Percentiles rank a stretch among this genome's conserved stretches.
Conservation (phyloP, 768 basidiomycete species). For the Pholiota molesta region DNA sequence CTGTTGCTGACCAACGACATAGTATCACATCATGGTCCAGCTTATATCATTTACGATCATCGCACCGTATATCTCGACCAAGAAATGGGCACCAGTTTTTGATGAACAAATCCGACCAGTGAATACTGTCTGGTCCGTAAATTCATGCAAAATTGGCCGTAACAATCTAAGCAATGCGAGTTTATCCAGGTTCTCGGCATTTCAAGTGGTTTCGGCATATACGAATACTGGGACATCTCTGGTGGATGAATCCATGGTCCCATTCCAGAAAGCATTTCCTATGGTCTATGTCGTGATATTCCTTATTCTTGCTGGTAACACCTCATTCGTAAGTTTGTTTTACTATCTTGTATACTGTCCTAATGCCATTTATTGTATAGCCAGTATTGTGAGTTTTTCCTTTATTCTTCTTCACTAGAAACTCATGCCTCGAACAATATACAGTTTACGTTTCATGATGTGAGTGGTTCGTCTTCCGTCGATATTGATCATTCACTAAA, state of each 20-base stretch:
- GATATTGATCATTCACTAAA: neutral
- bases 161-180: constrained; percentile 44
- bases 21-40: constrained; percentile 84
- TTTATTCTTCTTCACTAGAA: neutral
- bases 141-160: neutral
- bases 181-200: constrained; percentile 81
- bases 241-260: constrained; percentile 89
- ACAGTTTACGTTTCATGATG: constrained; percentile 83
- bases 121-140: constrained; percentile 63
- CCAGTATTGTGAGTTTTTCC: constrained; percentile 76
- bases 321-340: constrained; percentile 75
- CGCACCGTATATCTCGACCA: constrained; percentile 74
- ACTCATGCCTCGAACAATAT: neutral
- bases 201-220: constrained; percentile 85
- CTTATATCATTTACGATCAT: constrained; percentile 72
- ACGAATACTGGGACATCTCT: constrained; percentile 89
- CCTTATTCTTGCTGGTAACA: constrained; percentile 90
- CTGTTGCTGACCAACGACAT: constrained; percentile 3
- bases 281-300: constrained; percentile 76
- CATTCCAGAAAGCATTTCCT: constrained; percentile 84
- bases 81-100: constrained; percentile 64
- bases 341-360: neutral
- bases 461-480: constrained; percentile 38
- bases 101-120: constrained; percentile 55
- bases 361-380: constrained; percentile 37